Evolutionary conservation across 495 filamentous ascomycete genomes (phyloP), one percentile per base, ranked within the genome.

Genomic region (Immersiella caudata): DNA sequence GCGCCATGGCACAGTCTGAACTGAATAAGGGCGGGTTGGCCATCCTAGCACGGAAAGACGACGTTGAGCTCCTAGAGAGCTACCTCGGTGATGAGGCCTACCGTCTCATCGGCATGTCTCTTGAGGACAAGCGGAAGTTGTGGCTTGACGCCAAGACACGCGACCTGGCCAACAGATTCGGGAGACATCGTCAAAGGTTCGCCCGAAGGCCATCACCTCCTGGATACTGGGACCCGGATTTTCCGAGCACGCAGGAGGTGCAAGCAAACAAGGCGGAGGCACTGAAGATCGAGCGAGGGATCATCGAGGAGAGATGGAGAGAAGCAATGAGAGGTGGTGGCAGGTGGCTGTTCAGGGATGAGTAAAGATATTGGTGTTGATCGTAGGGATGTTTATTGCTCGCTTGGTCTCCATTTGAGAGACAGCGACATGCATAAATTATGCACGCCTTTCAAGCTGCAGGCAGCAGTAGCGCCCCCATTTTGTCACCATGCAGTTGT

Each of bases 221-320:
- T 18, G 93, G 93, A 0, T 97, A 90, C 72, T 99, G 95, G 95
- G 84, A 93, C 67, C 84, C 88, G 26, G 94, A 94, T 65, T 93
- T 97, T 78, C 94, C 94, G 12, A 85, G 76, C 51, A 97, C 94
- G 7, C 94, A 96, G 74, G 92, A 96, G 75, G 73, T 87, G 14
- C 80, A 83, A 71, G 74, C 81, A 64, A 86, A 92, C 67, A 85
- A 84, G 57, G 81, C 84, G 73, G 86, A 87, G 71, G 90, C 89
- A 7, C 77, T 80, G 50, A 80, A 77, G 69, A 73, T 85, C 67
- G 88, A 88, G 74, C 81, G 84, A 65, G 77, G 85, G 51, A 84
- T 87, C 68, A 82, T 97, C 4, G 83, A 89, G 66, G 88, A 93
- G 73, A 84, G 93, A 72, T 90, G 90, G 77, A 83, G 85, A 62